Evolutionary conservation across 2,329 filamentous ascomycete genomes (phyloP).

Genomic region (Colletotrichum paranaense): DNA sequence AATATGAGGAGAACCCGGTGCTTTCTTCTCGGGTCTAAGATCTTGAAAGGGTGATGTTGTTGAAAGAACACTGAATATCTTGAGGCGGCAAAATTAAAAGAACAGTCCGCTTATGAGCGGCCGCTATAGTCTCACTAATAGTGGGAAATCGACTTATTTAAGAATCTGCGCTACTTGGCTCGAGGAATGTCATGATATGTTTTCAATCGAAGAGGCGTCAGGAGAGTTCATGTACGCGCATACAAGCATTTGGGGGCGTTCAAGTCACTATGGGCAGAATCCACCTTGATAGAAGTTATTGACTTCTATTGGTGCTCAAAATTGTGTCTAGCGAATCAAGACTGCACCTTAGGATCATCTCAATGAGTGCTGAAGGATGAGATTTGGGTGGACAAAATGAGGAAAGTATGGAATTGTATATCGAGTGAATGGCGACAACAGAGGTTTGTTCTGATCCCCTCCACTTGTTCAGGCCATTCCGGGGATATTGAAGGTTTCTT

Average conservation of each 20-base stretch:
- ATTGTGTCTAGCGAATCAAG: not conserved
- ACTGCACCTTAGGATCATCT: not conserved
- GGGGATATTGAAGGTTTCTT: not conserved
- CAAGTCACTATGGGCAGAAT: not conserved
- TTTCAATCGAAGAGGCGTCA: not conserved
- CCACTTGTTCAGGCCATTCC: not conserved
- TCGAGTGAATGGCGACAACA: not conserved
- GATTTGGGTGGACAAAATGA: too few species aligned
- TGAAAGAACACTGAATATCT: not conserved
- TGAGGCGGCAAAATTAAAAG: not conserved
- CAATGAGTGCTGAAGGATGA: not conserved
- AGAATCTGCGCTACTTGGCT: not conserved
- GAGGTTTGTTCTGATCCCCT: not conserved
- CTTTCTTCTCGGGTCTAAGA: not conserved
- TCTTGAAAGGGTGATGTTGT: not conserved
- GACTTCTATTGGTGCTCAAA: not conserved
- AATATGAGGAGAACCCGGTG: not conserved
- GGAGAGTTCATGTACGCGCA: not conserved
- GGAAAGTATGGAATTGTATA: not conserved
- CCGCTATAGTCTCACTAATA: not conserved
- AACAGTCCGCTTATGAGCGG: not conserved
- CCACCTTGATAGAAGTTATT: not conserved
- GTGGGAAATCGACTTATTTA: not conserved
- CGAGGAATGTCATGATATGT: not conserved
- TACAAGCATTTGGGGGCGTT: constrained; percentile 1